Percentiles rank a stretch among this genome's conserved stretches.
phyloP scores from a whole-genome alignment of 306 rosid genomes.

The Vicia sativa region DNA sequence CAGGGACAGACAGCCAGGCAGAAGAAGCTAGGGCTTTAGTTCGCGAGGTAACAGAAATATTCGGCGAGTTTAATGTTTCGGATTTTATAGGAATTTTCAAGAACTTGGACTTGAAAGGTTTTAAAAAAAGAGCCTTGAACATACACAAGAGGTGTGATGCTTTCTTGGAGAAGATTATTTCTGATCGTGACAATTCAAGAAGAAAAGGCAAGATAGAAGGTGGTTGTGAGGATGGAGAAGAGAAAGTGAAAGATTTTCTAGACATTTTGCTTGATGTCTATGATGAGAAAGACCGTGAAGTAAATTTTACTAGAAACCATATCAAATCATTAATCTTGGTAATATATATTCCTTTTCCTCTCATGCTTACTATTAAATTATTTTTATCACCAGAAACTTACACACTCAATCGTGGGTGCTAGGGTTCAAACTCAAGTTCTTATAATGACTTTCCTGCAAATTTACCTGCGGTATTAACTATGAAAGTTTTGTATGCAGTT shows the following conservation, averaged over 20 bases:
- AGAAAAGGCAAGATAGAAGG: neutral
- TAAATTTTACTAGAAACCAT: constrained; percentile 43
- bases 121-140: constrained; percentile 38
- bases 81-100: constrained; percentile 34
- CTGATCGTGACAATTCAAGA: constrained; percentile 44
- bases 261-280: constrained; percentile 49
- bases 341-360: neutral
- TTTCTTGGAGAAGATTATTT: constrained; percentile 48
- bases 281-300: constrained; percentile 33
- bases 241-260: constrained; percentile 46
- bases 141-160: constrained; percentile 48
- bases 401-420: too few species aligned
- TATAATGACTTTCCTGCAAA: too few species aligned
- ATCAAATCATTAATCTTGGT: constrained; percentile 54
- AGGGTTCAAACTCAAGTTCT: too few species aligned
- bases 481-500: too few species aligned
- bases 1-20: constrained; percentile 19
- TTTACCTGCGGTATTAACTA: too few species aligned
- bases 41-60: constrained; percentile 45
- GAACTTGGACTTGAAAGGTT: neutral
- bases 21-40: constrained; percentile 41
- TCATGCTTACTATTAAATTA: neutral
- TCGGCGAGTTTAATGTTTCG: constrained; percentile 36
- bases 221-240: constrained; percentile 4
- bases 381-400: too few species aligned